Conservation (phyloP, 306 rosid species). For the Prunus persica region DNA sequence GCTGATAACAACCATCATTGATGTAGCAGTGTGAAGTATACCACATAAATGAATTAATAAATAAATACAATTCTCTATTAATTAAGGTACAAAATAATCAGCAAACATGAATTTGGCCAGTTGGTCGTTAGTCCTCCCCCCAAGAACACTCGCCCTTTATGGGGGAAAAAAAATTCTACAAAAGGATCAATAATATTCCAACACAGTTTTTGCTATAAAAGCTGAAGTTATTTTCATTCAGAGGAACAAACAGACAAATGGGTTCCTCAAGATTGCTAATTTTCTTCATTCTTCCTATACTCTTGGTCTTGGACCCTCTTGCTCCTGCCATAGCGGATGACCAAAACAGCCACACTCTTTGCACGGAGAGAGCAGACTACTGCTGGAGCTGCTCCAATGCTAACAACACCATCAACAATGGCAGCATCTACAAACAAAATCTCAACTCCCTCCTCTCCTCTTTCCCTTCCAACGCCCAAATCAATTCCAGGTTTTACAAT, state of each 20-base stretch:
- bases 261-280: neutral
- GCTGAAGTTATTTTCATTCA: too few species aligned
- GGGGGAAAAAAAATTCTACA: too few species aligned
- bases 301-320: neutral
- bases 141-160: too few species aligned
- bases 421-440: neutral
- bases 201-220: too few species aligned
- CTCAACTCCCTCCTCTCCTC: neutral
- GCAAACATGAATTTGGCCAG: too few species aligned
- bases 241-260: neutral
- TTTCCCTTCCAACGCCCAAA: neutral
- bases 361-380: neutral
- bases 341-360: neutral
- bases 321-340: neutral
- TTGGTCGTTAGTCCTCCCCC: too few species aligned
- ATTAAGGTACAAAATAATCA: too few species aligned
- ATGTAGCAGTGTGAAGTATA: too few species aligned
- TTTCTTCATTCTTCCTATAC: neutral
- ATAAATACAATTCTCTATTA: too few species aligned
- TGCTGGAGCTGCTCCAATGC: constrained; percentile 9
- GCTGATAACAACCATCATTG: too few species aligned
- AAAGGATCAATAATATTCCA: too few species aligned
- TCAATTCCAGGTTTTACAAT: constrained; percentile 2
- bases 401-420: neutral
- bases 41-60: too few species aligned